Base-by-base conservation (phyloP, 768 basidiomycete species). In the Suillus luteus region DNA sequence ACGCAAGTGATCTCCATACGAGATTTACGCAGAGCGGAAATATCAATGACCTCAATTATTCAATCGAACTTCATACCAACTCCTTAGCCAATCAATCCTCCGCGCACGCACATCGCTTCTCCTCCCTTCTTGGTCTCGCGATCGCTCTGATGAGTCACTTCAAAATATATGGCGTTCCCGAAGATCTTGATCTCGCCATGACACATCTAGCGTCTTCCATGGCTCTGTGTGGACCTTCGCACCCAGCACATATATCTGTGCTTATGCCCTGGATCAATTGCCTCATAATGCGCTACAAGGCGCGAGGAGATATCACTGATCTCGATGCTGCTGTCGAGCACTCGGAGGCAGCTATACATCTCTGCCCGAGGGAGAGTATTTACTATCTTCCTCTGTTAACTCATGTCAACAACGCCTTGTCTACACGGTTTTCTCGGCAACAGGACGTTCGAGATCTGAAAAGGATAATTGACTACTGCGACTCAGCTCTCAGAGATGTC, bases 31-130 rank as follows among this genome's bases (percentile, higher is more conserved):
- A 59, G 11, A 27, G 40, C 17, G 67, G 69, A n/a, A 49, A 71
- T 38, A 37, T 58, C 40, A 40, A 59, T 12, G 72, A 75, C 58
- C 66, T 75, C 27, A 60, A 74, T 35, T 63, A 60, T 51, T 67
- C 71, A 15, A 71, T 77, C 52, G 62, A 58, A 46, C 67, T 65
- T 38, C 55, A 73, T 35, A 65, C 60, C 37, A 60, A 57, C 27
- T 72, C 69, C 17, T 63, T 63, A 17, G 48, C 48, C 14, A 72
- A 72, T 35, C 65, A 64, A 38, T 62, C 64, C 31, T 15, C n/a
- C 3, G 60, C 64, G 3, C 65, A 63, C 35, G 14, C 37, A 33
- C 46, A 64, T 33, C 64, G 64, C n/a, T 52, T 58, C 6, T 37
- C 40, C 51, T 67, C 73, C 44, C 64, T 70, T 44, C 19, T 59